Conservation (phyloP, 1,284 basidiomycete genomes). For the Ganoderma leucocontextum region DNA sequence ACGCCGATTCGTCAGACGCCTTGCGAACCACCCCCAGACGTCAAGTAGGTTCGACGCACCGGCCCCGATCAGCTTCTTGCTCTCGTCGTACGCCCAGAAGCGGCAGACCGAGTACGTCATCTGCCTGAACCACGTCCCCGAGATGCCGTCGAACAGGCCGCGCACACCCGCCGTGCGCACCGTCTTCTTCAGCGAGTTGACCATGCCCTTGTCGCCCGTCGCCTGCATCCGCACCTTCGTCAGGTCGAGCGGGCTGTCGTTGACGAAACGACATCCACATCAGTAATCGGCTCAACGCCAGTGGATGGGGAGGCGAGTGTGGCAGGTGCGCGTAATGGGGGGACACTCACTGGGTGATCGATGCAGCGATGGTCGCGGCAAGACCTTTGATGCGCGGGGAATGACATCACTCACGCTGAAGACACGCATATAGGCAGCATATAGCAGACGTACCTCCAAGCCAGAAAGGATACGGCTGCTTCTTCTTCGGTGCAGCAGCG, state of each 20-base stretch:
- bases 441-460: conserved; percentile 66
- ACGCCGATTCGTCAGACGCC: neutral
- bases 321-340: neutral
- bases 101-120: conserved; percentile 94
- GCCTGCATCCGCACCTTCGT: conserved; percentile 91
- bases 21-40: no score
- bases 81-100: conserved; percentile 94
- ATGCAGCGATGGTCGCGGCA: conserved; percentile 83
- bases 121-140: conserved; percentile 90
- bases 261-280: neutral
- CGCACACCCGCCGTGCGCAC: conserved; percentile 72
- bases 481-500: conserved; percentile 48
- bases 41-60: conserved; percentile 41
- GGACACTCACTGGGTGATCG: conserved; percentile 74
- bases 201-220: conserved; percentile 88
- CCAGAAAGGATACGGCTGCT: conserved; percentile 85
- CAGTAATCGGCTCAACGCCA: neutral
- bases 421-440: neutral
- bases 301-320: neutral
- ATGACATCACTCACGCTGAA: conserved; percentile 16
- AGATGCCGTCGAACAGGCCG: conserved; percentile 87
- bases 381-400: conserved; percentile 57
- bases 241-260: conserved; percentile 77
- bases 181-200: conserved; percentile 81
- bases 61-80: conserved; percentile 83